These are phyloP conservation scores for Pachyrhizus erosus DNA, from an alignment of 306 rosid species.

Conservation along the genomic window DNA sequence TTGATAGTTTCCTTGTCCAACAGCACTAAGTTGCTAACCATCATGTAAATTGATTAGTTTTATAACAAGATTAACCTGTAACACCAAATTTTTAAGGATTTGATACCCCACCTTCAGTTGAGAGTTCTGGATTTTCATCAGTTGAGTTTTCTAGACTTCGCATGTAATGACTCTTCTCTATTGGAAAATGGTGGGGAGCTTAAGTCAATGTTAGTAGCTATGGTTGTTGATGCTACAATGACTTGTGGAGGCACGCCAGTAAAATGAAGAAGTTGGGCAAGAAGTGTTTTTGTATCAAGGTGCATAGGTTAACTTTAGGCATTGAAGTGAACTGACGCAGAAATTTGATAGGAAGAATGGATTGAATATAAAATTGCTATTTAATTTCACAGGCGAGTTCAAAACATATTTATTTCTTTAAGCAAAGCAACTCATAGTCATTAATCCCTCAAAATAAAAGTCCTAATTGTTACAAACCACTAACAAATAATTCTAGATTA, in stretches of 20 bases:
- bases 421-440: conserved; percentile 11
- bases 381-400: not conserved
- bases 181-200: not conserved
- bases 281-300: not conserved
- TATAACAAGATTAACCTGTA: not conserved
- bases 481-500: not conserved
- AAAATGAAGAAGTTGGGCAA: conserved; percentile 5
- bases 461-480: not conserved
- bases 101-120: not conserved
- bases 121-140: not conserved
- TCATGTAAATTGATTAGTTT: not conserved
- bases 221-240: conserved; percentile 1
- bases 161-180: conserved; percentile 22
- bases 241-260: conserved; percentile 9
- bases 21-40: not conserved
- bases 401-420: not conserved
- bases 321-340: not conserved
- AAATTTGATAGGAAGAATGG: conserved; percentile 2
- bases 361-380: not conserved
- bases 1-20: conserved; percentile 4
- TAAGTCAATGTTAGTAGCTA: not conserved
- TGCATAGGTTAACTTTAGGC: conserved; percentile 7
- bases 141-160: not conserved
- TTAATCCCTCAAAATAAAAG: not conserved
- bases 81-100: conserved; percentile 1